These are phyloP conservation scores for Hordeum vulgare DNA, from an alignment of 176 grass and related monocot species.

Conservation along the genomic window DNA sequence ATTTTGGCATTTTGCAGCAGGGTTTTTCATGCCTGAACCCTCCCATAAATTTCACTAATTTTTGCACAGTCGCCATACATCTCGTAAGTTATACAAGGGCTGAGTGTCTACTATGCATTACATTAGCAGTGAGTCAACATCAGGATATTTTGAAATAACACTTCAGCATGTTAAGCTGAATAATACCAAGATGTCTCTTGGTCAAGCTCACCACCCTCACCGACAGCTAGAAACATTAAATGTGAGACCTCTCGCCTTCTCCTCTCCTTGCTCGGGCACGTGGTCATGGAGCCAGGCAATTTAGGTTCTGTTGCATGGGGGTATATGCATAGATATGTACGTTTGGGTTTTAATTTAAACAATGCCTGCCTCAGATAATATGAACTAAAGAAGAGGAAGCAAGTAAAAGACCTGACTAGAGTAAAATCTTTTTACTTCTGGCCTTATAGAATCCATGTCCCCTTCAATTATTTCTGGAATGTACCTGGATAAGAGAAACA, in stretches of 20 bases:
- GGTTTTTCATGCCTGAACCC: not conserved
- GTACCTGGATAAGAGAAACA: slow-evolving; percentile 37
- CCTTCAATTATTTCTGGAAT: slow-evolving; percentile 60
- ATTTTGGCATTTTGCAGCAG: not conserved
- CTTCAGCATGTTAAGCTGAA: not conserved
- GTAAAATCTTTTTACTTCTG: slow-evolving; percentile 66
- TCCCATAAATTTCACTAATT: not conserved
- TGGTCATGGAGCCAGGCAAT: too few species aligned
- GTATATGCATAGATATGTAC: too few species aligned
- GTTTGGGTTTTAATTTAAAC: too few species aligned
- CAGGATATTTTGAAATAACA: not conserved
- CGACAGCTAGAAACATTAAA: too few species aligned
- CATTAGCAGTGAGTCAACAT: not conserved
- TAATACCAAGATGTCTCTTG: not conserved
- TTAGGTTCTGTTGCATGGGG: too few species aligned
- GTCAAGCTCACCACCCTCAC: too few species aligned
- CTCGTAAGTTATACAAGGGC: not conserved
- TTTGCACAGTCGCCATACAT: not conserved
- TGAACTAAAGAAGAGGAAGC: not conserved
- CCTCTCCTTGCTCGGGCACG: too few species aligned
- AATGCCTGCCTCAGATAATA: not conserved
- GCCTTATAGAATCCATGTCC: slow-evolving; percentile 78
- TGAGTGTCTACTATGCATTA: not conserved
- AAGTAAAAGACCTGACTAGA: slow-evolving; percentile 30
- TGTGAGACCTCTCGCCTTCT: too few species aligned